Conservation (phyloP, 2,329 filamentous ascomycete species). For the Botrytis fragariae region DNA sequence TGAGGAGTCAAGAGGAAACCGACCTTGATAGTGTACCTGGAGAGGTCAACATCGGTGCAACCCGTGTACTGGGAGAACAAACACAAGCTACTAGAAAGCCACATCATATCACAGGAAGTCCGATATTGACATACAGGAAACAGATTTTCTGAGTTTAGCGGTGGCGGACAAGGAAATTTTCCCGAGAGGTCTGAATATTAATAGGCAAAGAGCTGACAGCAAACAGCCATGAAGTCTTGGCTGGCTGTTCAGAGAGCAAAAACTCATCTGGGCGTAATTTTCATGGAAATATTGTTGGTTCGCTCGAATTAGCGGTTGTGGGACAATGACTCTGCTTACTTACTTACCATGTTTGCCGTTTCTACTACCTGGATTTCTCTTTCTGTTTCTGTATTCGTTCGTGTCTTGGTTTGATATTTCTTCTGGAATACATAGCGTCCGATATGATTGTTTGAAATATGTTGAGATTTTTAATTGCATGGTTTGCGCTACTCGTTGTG, state of each 20-base stretch:
- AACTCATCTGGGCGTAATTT: background rate
- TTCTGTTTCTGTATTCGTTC: background rate
- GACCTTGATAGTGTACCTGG: background rate
- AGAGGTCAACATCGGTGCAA: background rate
- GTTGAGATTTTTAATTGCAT: background rate
- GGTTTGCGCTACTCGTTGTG: constrained; percentile 4
- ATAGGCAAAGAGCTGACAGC: constrained; percentile 4
- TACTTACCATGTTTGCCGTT: background rate
- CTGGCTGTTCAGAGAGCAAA: background rate
- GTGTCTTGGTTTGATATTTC: background rate
- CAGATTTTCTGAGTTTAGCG: background rate
- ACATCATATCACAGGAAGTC: background rate
- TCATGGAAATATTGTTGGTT: background rate
- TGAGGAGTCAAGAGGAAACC: background rate
- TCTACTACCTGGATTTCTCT: background rate
- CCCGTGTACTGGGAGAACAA: background rate
- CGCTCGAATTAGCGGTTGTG: constrained; percentile 8
- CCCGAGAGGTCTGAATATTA: background rate
- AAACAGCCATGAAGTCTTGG: constrained; percentile 11
- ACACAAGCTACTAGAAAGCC: background rate
- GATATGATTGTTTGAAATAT: constrained; percentile 8
- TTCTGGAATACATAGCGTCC: background rate
- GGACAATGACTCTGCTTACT: constrained; percentile 11
- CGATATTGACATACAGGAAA: background rate
- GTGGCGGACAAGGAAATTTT: background rate